Base-by-base conservation (phyloP, 495 filamentous ascomycete species). In the Podospora fimiseda region DNA sequence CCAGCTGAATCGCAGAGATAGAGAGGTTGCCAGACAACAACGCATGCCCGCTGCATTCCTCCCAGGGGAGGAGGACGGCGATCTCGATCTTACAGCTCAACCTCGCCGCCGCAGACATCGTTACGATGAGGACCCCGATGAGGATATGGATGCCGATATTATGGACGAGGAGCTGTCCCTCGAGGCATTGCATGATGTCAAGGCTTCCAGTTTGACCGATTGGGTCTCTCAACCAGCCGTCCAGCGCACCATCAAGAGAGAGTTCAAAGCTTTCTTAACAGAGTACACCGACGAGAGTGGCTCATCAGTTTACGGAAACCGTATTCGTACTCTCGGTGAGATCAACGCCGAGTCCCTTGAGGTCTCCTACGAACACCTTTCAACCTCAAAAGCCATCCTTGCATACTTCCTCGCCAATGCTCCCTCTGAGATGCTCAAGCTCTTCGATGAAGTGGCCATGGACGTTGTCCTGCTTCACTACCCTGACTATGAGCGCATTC, bases 361-460 rank as follows among this genome's bases (percentile, higher is more conserved):
- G 67, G 90, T 99, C 22, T 96, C 90, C 11, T 99, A 94, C 68
- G 86, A 90, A 56, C 92, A 99, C 65, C 75, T 99, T 37, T 81
- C 88, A 15, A 79, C 84, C 30, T 85, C 86, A 38, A 97, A 95
- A 71, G 92, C 94, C n/a, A 90, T 89, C 22, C 77, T 99, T n/a
- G 92, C 90, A 14, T 96, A 95, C 67, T 99, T 96, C 76, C 77
- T 97, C 24, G 94, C 92, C 58, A 99, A 97, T 63, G 89, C 93
- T 8, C 94, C 94, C 0, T 81, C 88, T 40, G 91, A 95, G 65
- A 85, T 96, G 53, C 79, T 99, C 55, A 92, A 93, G 69, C 86
- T 97, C 42, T 97, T 99, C 62, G 94, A 99, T 62, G 86, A 95
- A 54, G 93, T 95, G 2, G 94, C 94, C 30, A 90, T 97, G 77